Conservation (phyloP, 2,329 filamentous ascomycete genomes). For the Neopestalotiopsis clavispora region DNA sequence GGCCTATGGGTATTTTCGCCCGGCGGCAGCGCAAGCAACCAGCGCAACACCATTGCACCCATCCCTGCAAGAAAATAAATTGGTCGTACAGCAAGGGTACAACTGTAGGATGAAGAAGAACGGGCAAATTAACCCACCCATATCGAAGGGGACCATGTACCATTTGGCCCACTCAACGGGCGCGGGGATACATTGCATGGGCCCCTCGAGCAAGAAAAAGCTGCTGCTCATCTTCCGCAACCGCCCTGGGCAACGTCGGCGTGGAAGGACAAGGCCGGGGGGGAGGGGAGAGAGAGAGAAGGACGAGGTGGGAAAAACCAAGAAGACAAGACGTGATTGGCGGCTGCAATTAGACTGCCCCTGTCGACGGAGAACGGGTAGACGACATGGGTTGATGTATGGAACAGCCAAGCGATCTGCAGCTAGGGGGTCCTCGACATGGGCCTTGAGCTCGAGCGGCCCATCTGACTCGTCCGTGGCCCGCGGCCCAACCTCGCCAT, state of each 20-base stretch:
- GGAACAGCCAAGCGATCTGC: constrained; percentile 36
- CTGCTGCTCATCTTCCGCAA: constrained; percentile 8
- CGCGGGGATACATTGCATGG: neutral
- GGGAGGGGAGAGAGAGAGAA: neutral
- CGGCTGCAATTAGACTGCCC: constrained; percentile 14
- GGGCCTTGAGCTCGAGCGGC: constrained; percentile 19
- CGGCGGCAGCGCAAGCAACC: constrained; percentile 10
- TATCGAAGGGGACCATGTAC: neutral
- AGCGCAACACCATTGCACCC: constrained; percentile 3
- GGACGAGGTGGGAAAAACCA: constrained; percentile 11
- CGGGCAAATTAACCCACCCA: constrained; percentile 9
- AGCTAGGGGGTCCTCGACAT: constrained; percentile 31
- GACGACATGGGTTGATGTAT: constrained; percentile 28
- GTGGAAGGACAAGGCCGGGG: constrained; percentile 13
- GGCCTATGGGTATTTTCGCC: neutral
- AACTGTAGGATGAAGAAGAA: neutral
- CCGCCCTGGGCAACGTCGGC: constrained; percentile 20
- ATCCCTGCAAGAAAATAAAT: constrained; percentile 25
- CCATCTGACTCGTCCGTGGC: constrained; percentile 25
- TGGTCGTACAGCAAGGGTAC: constrained; percentile 17
- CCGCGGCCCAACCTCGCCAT: constrained; percentile 17
- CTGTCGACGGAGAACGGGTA: constrained; percentile 16
- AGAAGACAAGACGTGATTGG: constrained; percentile 13
- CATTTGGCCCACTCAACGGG: neutral
- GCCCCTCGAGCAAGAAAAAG: neutral